phyloP scores from a whole-genome alignment of 176 grass and related monocot species.

The Cymbopogon citratus region DNA sequence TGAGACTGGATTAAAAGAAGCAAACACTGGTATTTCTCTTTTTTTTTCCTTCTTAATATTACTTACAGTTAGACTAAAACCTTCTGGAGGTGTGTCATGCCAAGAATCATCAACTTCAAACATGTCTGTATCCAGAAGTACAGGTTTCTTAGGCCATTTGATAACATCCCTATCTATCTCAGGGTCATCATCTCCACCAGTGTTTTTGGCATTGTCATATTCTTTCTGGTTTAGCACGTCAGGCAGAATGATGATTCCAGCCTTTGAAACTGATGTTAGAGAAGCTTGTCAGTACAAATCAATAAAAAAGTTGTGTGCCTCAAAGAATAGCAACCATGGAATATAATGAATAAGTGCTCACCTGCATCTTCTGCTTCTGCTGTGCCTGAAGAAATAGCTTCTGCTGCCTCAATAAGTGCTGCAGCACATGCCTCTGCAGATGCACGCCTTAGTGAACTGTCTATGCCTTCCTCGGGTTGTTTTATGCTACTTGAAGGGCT shows the following conservation, averaged over 20 bases:
- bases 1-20: conserved; percentile 15
- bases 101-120: conserved; percentile 88
- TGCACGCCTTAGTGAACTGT: conserved; percentile 49
- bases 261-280: conserved; percentile 54
- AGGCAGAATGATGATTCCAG: conserved; percentile 71
- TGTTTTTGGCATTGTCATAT: conserved; percentile 15
- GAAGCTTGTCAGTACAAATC: background rate
- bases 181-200: conserved; percentile 34
- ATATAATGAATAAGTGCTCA: conserved; percentile 19
- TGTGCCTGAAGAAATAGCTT: conserved; percentile 60
- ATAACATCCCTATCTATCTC: conserved; percentile 54
- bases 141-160: conserved; percentile 82
- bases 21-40: background rate
- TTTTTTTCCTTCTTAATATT: background rate
- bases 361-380: conserved; percentile 70
- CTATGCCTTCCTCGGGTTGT: conserved; percentile 29
- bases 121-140: conserved; percentile 79
- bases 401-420: conserved; percentile 64
- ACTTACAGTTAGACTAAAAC: conserved; percentile 72
- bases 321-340: background rate
- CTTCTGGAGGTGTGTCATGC: conserved; percentile 79
- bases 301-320: conserved; percentile 5
- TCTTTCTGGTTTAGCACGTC: conserved; percentile 33
- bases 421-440: conserved; percentile 83
- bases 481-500: conserved; percentile 26